phyloP scores from a whole-genome alignment of 2,329 filamentous ascomycete genomes.

The Fusarium sp. region DNA sequence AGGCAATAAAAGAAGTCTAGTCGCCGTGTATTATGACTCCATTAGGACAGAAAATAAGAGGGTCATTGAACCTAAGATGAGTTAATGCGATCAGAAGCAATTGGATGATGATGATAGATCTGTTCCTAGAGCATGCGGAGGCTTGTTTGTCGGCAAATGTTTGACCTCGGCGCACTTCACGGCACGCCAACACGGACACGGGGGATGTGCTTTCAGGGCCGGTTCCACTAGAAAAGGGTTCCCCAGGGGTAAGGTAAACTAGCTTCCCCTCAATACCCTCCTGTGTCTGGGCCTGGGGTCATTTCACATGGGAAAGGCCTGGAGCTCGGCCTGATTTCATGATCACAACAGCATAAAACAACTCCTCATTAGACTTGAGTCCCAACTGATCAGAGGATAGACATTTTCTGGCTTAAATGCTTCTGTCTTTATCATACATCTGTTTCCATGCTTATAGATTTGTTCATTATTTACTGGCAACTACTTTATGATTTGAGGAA shows the following conservation, averaged over 20 bases:
- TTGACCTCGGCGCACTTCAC: constrained; percentile 36
- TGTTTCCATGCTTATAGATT: not conserved
- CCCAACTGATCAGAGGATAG: not conserved
- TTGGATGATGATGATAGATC: constrained; percentile 32
- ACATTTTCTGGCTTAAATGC: not conserved
- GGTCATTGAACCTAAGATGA: constrained; percentile 22
- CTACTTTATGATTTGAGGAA: not conserved
- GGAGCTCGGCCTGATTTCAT: not conserved
- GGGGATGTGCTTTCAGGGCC: constrained; percentile 29
- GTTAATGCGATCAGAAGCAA: constrained; percentile 35
- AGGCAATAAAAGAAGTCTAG: constrained; percentile 19
- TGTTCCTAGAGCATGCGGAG: constrained; percentile 24
- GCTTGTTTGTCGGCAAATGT: constrained; percentile 36
- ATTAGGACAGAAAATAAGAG: constrained; percentile 35
- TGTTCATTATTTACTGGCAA: not conserved
- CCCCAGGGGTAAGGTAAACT: constrained; percentile 4
- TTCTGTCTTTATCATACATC: too few relatives aligned
- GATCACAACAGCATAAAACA: not conserved
- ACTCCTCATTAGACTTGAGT: not conserved
- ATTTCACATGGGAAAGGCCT: not conserved
- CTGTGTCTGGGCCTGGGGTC: not conserved
- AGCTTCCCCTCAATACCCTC: not conserved
- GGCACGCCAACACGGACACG: constrained; percentile 14
- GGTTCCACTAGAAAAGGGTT: constrained; percentile 22
- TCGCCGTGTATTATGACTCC: constrained; percentile 35